Conservation (phyloP, 176 grass and related monocot genomes). For the Saccharum officinarum region DNA sequence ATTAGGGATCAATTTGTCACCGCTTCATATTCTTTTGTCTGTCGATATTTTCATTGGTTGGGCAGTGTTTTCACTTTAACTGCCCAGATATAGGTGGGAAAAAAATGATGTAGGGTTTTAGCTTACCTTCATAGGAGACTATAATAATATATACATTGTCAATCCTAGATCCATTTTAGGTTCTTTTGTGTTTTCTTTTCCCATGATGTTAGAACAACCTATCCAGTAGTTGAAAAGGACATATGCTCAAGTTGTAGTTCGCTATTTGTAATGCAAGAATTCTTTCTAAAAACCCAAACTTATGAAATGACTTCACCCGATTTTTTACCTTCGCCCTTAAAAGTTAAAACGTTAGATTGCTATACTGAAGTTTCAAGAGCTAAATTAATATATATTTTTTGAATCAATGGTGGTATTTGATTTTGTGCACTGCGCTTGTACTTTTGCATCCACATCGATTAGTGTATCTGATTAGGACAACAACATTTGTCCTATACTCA, state of each 20-base stretch:
- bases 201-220: neutral
- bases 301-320: neutral
- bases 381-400: neutral
- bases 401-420: neutral
- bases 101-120: neutral
- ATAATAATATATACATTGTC: neutral
- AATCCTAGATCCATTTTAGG: neutral
- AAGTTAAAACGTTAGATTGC: neutral
- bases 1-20: neutral
- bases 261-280: neutral
- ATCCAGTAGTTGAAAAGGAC: neutral
- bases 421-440: neutral
- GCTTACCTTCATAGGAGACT: neutral
- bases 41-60: neutral
- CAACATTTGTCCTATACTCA: neutral
- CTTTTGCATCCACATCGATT: neutral
- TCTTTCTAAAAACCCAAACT: neutral
- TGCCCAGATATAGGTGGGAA: neutral
- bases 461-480: neutral
- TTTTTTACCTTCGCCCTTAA: neutral
- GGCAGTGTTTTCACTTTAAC: neutral
- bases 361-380: neutral
- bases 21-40: neutral
- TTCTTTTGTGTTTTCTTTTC: conserved; percentile 2
- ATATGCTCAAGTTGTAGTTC: neutral